Evolutionary conservation across 192 early-diverging fungal species (phyloP), one percentile per base, ranked within the genome.

Genomic region (Backusella luteola): DNA sequence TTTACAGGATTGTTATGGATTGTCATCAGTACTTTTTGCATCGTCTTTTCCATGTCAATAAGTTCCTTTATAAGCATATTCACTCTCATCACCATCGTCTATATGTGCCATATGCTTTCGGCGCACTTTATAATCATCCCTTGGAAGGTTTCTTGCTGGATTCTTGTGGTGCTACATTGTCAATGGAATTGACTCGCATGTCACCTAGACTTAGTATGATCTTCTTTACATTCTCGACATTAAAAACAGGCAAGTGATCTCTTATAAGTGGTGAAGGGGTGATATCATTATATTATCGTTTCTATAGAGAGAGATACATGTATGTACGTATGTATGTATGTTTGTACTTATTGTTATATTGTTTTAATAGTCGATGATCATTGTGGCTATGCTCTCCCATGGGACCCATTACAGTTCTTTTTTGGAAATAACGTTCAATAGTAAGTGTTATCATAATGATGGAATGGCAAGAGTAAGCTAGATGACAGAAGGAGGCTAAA

Each of bases 111-210:
- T 94, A 91, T 83, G 91, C 93, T 9, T 94, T 89, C 85, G 93
- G 92, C 19, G 93, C 93, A 21, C 84, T 94, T 35, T 94, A 94
- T 82, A 94, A 94, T 81, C 93, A 94, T 77, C 93, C 93, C 0
- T 68, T 94, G 35, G 93, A 94, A 80, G 92, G 91, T 3, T 89
- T 94, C 73, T 49, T 94, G 66, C 82, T 94, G 84, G 93, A 94
- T 81, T 87, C 87, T 41, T 77, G 93, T 32, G 93, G 93, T 66
- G 86, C 90, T 42, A 85, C 82, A 0, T 49, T 94, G 12, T 87
- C 93, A 15, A 87, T 89, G 46, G 78, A 90, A 41, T 34, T 93
- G 59, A 84, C 88, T 59, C 85, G 91, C 46, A 89, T 94, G 89
- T 85, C 90, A 71, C 91, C 91, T 35, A 86, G 87, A 79, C 89